A percentile compares a stretch with the other conserved stretches of the same genome.
Conservation (phyloP, 2,329 filamentous ascomycete genomes). For the Rhynchosporium agropyri region DNA sequence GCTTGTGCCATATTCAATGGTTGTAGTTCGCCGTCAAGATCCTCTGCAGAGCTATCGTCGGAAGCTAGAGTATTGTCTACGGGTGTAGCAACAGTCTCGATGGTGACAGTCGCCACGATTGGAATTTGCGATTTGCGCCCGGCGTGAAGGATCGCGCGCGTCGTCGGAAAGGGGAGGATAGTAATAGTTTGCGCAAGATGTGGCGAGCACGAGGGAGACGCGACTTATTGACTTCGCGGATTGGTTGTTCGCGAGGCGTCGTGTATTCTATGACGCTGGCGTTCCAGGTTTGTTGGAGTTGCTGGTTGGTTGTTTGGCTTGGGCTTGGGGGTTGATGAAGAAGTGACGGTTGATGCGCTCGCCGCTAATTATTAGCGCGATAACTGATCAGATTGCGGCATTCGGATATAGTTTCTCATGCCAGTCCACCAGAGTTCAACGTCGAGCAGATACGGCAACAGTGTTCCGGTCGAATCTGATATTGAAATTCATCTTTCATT, state of each 20-base stretch:
- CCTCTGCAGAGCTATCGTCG: conserved; percentile 53
- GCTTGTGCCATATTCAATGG: conserved; percentile 72
- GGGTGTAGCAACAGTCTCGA: conserved; percentile 40
- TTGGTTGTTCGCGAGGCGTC: conserved; percentile 6
- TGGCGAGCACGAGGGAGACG: conserved; percentile 17
- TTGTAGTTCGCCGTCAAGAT: conserved; percentile 58
- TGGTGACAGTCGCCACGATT: conserved; percentile 39
- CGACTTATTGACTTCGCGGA: conserved; percentile 18
- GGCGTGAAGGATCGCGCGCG: conserved; percentile 27
- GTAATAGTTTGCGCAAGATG: neutral
- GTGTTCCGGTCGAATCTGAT: no score
- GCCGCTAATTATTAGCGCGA: conserved; percentile 5
- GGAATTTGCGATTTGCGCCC: conserved; percentile 27
- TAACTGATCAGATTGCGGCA: conserved; percentile 10
- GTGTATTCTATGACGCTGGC: conserved; percentile 8
- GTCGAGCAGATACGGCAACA: neutral
- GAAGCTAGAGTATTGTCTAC: conserved; percentile 55
- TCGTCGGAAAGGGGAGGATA: conserved; percentile 13
- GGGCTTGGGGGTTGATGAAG: neutral
- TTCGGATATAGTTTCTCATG: neutral
- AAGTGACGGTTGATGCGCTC: conserved; percentile 10
- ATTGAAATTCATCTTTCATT: neutral
- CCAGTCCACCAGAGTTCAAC: neutral
- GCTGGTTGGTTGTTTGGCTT: conserved; percentile 3
- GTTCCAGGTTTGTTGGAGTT: conserved; percentile 3